phyloP scores from a whole-genome alignment of 495 filamentous ascomycete species.

The Xylaria castorea region DNA sequence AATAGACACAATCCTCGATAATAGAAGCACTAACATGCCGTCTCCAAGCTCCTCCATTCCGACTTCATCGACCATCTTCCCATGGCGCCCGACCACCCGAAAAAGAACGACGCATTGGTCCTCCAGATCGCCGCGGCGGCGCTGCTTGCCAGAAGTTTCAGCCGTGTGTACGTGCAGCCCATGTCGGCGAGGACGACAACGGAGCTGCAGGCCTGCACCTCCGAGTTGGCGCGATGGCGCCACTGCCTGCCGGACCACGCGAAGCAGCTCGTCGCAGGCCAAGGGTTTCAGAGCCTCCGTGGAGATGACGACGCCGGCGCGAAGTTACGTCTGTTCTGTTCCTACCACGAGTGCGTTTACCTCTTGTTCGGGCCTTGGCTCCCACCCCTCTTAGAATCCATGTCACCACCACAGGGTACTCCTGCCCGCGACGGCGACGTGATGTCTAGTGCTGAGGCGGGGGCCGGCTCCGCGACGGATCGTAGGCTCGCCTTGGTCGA shows the following conservation, averaged over 20 bases:
- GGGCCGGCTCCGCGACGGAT: background rate
- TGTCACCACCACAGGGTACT: background rate
- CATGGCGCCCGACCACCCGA: background rate
- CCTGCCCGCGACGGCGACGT: background rate
- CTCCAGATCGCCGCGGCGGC: background rate
- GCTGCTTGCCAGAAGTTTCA: background rate
- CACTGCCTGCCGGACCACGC: background rate
- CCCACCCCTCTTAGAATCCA: conserved; percentile 5
- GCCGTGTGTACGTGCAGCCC: conserved; percentile 7
- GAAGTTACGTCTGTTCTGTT: conserved; percentile 12
- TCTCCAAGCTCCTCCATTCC: conserved; percentile 9
- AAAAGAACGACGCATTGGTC: background rate
- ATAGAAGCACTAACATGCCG: background rate
- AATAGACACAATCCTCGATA: background rate
- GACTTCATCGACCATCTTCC: conserved; percentile 22
- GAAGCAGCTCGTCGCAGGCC: conserved; percentile 10
- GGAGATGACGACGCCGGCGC: conserved; percentile 12
- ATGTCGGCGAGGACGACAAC: conserved; percentile 6
- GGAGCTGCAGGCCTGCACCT: conserved; percentile 11
- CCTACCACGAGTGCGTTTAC: conserved; percentile 18
- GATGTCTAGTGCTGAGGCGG: background rate
- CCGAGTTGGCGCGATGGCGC: conserved; percentile 9
- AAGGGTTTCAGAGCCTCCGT: conserved; percentile 6
- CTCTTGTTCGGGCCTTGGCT: conserved; percentile 16
- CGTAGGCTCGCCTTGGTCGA: background rate